These are phyloP conservation scores for Penicillium lividum DNA, from an alignment of 495 filamentous ascomycete genomes.

Conservation along the genomic window DNA sequence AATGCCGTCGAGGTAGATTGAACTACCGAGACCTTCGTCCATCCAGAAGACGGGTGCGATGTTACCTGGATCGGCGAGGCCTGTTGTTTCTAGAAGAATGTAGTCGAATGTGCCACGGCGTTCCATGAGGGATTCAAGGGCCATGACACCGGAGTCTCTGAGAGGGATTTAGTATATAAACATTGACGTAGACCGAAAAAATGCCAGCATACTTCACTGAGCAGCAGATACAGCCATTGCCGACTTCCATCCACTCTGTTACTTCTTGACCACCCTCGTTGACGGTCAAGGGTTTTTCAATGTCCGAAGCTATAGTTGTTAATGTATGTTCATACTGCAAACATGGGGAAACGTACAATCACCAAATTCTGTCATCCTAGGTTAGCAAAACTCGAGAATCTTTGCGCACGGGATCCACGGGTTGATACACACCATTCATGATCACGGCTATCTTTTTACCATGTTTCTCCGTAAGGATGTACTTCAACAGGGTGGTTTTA, in stretches of 20 bases:
- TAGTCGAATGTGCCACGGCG: conserved; percentile 94
- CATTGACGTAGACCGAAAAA: not conserved
- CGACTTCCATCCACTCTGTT: conserved; percentile 93
- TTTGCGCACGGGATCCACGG: too few species aligned
- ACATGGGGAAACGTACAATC: conserved; percentile 64
- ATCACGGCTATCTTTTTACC: conserved; percentile 98
- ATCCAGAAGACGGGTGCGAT: conserved; percentile 97
- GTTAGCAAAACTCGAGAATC: conserved; percentile 11
- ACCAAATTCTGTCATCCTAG: conserved; percentile 70
- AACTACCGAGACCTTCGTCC: conserved; percentile 89
- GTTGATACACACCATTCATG: conserved; percentile 68
- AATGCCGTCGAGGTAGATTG: conserved; percentile 94
- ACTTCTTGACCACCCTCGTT: conserved; percentile 82
- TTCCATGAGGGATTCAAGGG: conserved; percentile 95
- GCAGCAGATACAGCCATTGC: conserved; percentile 97
- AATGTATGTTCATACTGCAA: conserved; percentile 3
- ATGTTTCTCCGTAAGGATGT: conserved; percentile 90
- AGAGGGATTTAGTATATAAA: conserved; percentile 1
- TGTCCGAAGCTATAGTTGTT: conserved; percentile 68
- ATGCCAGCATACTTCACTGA: conserved; percentile 76
- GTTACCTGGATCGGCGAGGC: conserved; percentile 93
- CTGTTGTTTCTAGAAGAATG: conserved; percentile 95
- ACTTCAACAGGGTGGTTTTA: conserved; percentile 94
- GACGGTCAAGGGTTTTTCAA: conserved; percentile 90
- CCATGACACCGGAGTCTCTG: conserved; percentile 87